Base-by-base conservation (phyloP, 352 stramenopile genomes). In the Globisporangium spinosum region DNA sequence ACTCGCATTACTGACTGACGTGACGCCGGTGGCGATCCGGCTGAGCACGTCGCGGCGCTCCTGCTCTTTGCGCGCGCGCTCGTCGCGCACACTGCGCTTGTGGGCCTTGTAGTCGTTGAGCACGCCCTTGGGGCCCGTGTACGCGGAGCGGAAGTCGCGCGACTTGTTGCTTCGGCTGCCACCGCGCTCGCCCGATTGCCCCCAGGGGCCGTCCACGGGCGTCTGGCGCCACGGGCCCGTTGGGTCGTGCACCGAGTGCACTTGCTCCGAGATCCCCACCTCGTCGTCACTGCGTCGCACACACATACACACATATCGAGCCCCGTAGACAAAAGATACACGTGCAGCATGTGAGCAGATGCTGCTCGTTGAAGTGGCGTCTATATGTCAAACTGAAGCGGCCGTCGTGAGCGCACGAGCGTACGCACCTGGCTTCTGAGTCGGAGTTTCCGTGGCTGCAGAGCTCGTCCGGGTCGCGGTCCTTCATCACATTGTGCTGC, bases 41-140 rank as follows among this genome's bases (percentile, higher is more conserved):
- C 71, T 70, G 51, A 95, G 74, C 25, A 82, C 71, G 1, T 67
- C 68, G 51, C 79, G 66, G 2, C 87, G 82, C 62, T 94, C 79
- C 22, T 74, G 70, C 60, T 91, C 74, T 53, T 80, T 75, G 45
- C 71, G 77, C 59, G 62, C 34, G 25, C 75, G 80, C 81, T 95
- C 80, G 38, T 91, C 65, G 9, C 65, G 69, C 43, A 83, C 78
- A 61, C 85, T 70, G 38, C 77, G 77, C 61, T 91, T 94, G 72
- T 95, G 77, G 15, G 80, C 78, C 69, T 92, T 91, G 77, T 90
- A 93, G 76, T 95, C 87, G 51, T 82, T 89, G 53, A 93, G 74
- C 47, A 95, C 87, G 27, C 87, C 87, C 71, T 95, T 95, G 8
- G 87, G 87, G 0, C 87, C 87, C 8, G 87, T 94, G 73, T 91